Evolutionary conservation across 2,329 filamentous ascomycete species (phyloP).

Genomic region (Alternaria ethzedia): DNA sequence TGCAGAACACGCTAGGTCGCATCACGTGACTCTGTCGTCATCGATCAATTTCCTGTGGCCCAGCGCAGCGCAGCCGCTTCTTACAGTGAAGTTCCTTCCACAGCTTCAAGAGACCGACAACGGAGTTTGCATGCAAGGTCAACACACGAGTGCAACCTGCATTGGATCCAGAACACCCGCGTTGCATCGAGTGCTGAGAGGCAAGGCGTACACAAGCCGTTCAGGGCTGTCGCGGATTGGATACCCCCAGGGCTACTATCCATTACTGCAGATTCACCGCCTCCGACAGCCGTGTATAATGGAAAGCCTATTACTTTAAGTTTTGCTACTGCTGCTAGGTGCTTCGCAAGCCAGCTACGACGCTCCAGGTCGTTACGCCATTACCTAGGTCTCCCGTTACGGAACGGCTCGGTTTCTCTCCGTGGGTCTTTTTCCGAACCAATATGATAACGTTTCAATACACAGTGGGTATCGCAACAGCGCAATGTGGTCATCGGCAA

Average conservation of each 20-base stretch:
- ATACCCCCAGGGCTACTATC: neutral
- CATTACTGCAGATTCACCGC: neutral
- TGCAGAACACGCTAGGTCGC: neutral
- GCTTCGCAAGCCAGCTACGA: neutral
- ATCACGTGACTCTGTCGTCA: neutral
- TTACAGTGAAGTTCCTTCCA: neutral
- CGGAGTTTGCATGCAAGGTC: neutral
- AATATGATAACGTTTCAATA: neutral
- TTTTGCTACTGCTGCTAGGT: neutral
- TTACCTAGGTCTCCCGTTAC: neutral
- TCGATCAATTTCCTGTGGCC: neutral
- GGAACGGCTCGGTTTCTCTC: neutral
- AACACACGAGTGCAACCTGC: neutral
- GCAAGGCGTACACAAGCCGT: neutral
- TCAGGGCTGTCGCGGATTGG: neutral
- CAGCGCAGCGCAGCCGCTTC: neutral
- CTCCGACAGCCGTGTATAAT: neutral
- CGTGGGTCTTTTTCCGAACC: neutral
- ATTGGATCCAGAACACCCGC: neutral
- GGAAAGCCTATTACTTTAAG: neutral
- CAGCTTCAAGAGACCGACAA: neutral
- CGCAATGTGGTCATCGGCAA: neutral
- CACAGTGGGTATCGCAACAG: neutral
- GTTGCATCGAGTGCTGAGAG: neutral
- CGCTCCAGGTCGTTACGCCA: neutral